These are phyloP conservation scores for Cercospora berteroae DNA, from an alignment of 2,329 filamentous ascomycete species.

Conservation along the genomic window DNA sequence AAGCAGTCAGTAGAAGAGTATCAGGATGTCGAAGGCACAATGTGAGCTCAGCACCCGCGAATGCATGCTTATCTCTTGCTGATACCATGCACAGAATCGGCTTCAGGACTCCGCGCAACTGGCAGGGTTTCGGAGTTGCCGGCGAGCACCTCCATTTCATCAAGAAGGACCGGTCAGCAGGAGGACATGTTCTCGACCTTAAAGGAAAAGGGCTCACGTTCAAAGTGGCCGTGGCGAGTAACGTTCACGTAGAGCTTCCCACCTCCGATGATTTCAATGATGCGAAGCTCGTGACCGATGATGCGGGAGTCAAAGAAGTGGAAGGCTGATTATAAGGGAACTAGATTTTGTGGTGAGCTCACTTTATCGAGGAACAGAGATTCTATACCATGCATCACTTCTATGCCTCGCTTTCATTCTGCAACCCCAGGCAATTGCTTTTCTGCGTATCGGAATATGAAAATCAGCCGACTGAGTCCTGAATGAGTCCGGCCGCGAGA, in stretches of 20 bases:
- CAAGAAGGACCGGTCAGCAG: constrained; percentile 37
- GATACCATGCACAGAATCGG: constrained; percentile 34
- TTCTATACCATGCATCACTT: not conserved
- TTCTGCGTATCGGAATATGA: not conserved
- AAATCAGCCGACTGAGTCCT: constrained; percentile 35
- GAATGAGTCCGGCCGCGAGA: constrained; percentile 44
- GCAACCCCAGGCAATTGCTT: not conserved
- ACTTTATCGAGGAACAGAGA: not conserved
- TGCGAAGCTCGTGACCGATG: constrained; percentile 37
- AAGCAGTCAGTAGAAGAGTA: constrained; percentile 44
- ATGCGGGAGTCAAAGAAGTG: constrained; percentile 39
- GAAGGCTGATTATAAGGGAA: constrained; percentile 33
- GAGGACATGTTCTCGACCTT: constrained; percentile 45
- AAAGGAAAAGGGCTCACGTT: constrained; percentile 37
- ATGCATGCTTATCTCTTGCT: not conserved
- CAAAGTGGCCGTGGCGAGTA: constrained; percentile 39
- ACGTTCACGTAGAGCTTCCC: constrained; percentile 44
- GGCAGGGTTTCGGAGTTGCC: constrained; percentile 44
- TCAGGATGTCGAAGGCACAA: constrained; percentile 39
- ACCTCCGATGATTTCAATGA: constrained; percentile 42
- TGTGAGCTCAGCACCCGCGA: constrained; percentile 24
- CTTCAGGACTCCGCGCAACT: constrained; percentile 42
- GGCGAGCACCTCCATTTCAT: constrained; percentile 47
- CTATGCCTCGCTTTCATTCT: not conserved
- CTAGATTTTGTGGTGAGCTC: no score